A percentile compares a stretch with the other conserved stretches of the same genome.
Conservation (phyloP, 164 flowering plant species). For the Chloranthus sessilifolius region DNA sequence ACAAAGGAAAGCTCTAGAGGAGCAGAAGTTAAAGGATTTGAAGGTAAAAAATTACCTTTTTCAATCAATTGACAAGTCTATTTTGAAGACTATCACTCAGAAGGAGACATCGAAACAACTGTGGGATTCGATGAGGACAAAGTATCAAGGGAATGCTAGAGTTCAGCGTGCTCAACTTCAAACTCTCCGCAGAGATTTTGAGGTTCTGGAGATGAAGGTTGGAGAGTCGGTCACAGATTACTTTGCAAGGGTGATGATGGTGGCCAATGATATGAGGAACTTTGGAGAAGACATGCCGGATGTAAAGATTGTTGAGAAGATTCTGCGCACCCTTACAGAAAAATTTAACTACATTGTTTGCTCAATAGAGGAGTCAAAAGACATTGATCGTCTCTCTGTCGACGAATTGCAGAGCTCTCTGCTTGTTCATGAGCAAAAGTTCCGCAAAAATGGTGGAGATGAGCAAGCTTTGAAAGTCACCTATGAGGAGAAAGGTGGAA, state of each 20-base stretch:
- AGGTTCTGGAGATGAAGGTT: not conserved
- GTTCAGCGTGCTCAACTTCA: not conserved
- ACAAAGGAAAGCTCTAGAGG: not conserved
- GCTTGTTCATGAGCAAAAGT: not conserved
- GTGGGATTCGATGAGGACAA: not conserved
- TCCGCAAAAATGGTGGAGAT: not conserved
- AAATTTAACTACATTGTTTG: too few relatives aligned
- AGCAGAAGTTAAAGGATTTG: not conserved
- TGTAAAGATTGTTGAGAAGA: constrained; percentile 2
- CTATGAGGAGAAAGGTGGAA: too few relatives aligned
- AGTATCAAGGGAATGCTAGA: not conserved
- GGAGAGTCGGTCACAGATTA: not conserved
- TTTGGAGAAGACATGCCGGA: constrained; percentile 3
- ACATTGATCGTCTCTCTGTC: not conserved
- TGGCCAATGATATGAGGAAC: not conserved
- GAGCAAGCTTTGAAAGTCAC: not conserved
- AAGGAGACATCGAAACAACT: constrained; percentile 5
- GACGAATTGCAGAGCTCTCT: constrained; percentile 6
- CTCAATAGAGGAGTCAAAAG: too few relatives aligned
- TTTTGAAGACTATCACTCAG: not conserved
- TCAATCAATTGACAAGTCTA: not conserved
- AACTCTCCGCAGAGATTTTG: not conserved
- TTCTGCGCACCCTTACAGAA: not conserved
- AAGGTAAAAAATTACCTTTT: too few relatives aligned
- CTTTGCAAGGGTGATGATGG: not conserved